Percentiles rank a stretch among this genome's conserved stretches.
These are phyloP conservation scores for Paraphaeosphaeria sporulosa DNA, from an alignment of 2,329 filamentous ascomycete genomes.

Conservation along the genomic window DNA sequence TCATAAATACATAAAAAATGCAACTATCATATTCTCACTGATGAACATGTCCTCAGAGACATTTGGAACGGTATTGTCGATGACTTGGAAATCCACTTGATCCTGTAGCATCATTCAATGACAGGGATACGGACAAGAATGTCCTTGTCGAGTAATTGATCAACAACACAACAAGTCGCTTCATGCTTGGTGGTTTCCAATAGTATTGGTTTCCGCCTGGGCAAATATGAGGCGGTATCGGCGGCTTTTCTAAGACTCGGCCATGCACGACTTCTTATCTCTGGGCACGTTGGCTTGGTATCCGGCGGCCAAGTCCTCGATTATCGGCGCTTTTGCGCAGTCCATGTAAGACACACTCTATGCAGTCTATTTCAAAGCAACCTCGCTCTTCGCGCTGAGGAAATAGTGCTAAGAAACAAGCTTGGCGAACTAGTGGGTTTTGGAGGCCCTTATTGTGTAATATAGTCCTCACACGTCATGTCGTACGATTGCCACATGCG, in stretches of 20 bases:
- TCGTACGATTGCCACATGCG: constrained; percentile 1
- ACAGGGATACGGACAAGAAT: neutral
- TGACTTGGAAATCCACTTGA: neutral
- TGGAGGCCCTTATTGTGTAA: neutral
- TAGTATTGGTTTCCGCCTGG: neutral
- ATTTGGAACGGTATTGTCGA: neutral
- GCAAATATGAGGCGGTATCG: neutral
- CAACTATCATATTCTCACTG: no score
- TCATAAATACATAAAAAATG: no score
- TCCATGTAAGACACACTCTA: neutral
- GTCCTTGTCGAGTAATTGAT: constrained; percentile 5
- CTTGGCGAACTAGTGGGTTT: constrained; percentile 6
- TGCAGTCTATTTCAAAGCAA: neutral
- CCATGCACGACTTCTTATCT: constrained; percentile 10
- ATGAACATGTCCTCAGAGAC: neutral
- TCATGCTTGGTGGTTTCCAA: neutral
- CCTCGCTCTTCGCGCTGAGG: neutral
- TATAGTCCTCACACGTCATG: neutral
- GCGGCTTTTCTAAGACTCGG: constrained; percentile 1
- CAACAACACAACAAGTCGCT: constrained; percentile 1
- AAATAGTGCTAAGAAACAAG: neutral
- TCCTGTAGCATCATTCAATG: neutral
- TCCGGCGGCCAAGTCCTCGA: neutral
- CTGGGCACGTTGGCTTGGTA: constrained; percentile 1
- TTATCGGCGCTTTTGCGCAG: neutral